Evolutionary conservation across 495 filamentous ascomycete genomes (phyloP), one percentile per base, ranked within the genome.

Genomic region (Melanomma pulvis-pyrius): DNA sequence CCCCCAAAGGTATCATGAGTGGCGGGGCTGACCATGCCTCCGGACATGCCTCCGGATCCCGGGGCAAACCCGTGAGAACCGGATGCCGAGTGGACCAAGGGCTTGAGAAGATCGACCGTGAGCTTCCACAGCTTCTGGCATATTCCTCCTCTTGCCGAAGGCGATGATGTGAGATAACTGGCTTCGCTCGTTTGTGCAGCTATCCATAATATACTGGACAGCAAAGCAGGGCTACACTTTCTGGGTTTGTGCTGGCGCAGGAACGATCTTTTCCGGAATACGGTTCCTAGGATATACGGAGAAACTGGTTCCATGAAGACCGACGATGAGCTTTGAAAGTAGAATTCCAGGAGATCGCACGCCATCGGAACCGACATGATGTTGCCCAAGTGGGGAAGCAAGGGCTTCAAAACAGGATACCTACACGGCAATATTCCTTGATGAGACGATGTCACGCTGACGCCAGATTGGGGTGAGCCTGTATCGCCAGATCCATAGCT

Each of bases 331-430:
- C 80, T 80, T 54, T 77, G 74, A 63, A 84, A 84, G 65, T 80
- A 84, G 13, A 82, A 74, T 30, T 83, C 82, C 6, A 84, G 72
- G 47, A 84, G 73, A 56, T 83, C 79, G 48, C 80, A 82, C 0
- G 81, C 81, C 57, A 81, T 77, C 9, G 70, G 49, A 13, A 77
- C 57, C 0, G 81, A 68, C 17, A 84, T 72, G 51, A 81, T 74
- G 11, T 75, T 69, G 21, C 74, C 66, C 36, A 82, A 62, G 51
- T 77, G 71, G 1, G 79, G 79, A 17, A 82, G 66, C 9, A 79
- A 62, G 9, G 68, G 68, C 26, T 62, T 62, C 22, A 67, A 49
- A 7, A 67, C 68, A 8, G 63, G 63, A 39, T 67, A 71, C 22
- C 58, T 29, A 41, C 59, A 67, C 12, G 53, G 19, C 4, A 47